A percentile compares a stretch with the other conserved stretches of the same genome.
Conservation (phyloP, 2,329 filamentous ascomycete genomes). For the Fusarium humuli region DNA sequence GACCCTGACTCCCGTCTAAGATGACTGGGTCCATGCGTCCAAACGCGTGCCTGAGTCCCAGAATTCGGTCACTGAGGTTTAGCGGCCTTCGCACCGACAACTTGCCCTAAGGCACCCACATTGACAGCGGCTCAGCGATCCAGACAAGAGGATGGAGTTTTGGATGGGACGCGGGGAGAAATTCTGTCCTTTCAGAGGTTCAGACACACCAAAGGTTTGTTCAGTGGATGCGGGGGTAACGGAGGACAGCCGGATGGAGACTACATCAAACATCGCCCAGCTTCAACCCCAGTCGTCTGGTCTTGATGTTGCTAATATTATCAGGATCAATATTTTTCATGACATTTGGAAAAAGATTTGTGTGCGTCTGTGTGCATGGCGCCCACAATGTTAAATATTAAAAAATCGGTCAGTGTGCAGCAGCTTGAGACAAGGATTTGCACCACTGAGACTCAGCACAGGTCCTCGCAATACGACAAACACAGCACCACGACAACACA, state of each 20-base stretch:
- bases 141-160: constrained; percentile 40
- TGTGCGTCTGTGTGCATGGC: constrained; percentile 27
- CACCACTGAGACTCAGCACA: constrained; percentile 13
- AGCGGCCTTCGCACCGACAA: constrained; percentile 46
- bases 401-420: constrained; percentile 30
- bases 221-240: constrained; percentile 43
- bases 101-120: constrained; percentile 49
- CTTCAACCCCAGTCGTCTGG: constrained; percentile 32
- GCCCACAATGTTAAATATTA: constrained; percentile 36
- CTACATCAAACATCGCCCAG: constrained; percentile 38
- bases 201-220: constrained; percentile 8
- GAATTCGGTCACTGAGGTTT: constrained; percentile 48
- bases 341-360: constrained; percentile 21
- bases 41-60: constrained; percentile 48
- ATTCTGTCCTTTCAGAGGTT: constrained; percentile 38
- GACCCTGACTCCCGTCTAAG: constrained; percentile 37
- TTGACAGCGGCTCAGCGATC: constrained; percentile 48
- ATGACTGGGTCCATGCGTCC: constrained; percentile 33
- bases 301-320: constrained; percentile 30
- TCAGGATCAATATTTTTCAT: constrained; percentile 30
- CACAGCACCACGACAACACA: constrained; percentile 26
- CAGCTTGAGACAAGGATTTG: constrained; percentile 28
- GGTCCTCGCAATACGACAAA: constrained; percentile 22
- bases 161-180: constrained; percentile 41
- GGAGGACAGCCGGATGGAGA: constrained; percentile 40